Base-by-base conservation (phyloP, 2,329 filamentous ascomycete species). In the Curvularia spicifera region DNA sequence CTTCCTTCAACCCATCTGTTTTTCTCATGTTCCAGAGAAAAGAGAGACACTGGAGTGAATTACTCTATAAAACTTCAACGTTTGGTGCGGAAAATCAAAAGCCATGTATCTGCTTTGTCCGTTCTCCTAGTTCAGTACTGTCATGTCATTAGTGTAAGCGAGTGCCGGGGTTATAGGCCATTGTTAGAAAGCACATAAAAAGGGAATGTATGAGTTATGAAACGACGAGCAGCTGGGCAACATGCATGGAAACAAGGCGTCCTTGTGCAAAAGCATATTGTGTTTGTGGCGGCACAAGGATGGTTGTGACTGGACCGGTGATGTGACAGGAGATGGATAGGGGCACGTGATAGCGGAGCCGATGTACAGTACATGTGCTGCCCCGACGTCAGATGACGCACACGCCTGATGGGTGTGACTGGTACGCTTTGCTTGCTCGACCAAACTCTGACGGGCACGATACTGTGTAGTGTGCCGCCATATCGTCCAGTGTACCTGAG, bases 331-430 rank as follows among this genome's bases (percentile, higher is more conserved):
- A 20, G 44, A 22, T 20, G 44, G 28, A 3, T 4, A 20, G 1
- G 44, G 18, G n/a, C 44, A 46, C 44, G 44, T 46, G 44, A 46
- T 31, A 20, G 26, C 18, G 18, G 40, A 43, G 40, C 40, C 22
- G 10, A 4, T 31, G 29, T 26, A 26, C 28, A 18, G 28, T 46
- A 28, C 44, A 33, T 46, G 26, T 15, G 26, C 13, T 6, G 43
- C 43, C 40, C 24, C 29, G n/a, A 20, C 12, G 28, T 20, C 44
- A 29, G 44, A 31, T 31, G 26, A 46, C 28, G 44, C 26, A 31
- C 33, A n/a, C 44, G 28, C 28, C 12, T 20, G 40, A 43, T 22
- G 22, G 18, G 18, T 3, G 40, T 24, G 40, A 43, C 20, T 13
- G 40, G 26, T 29, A 24, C 15, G 10, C 15, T 18, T n/a, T 28